Evolutionary conservation across 306 rosid genomes (phyloP).

Genomic region (Pyrus communis): DNA sequence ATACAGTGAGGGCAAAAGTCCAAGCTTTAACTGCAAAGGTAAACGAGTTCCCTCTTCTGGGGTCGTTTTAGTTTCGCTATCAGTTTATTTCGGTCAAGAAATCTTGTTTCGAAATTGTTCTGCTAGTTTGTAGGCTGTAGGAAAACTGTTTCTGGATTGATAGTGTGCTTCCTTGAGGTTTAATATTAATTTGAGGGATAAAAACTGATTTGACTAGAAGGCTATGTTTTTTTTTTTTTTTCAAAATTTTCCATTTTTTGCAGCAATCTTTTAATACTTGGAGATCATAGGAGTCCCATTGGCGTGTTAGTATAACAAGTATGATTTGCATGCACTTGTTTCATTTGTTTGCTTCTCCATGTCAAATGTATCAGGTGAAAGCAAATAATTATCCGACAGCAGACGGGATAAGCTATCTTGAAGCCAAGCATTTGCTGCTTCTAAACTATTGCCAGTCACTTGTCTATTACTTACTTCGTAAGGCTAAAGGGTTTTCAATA

Average conservation of each 20-base stretch:
- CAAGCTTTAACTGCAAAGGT: slow-evolving; percentile 70
- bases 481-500: slow-evolving; percentile 66
- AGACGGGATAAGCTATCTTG: slow-evolving; percentile 83
- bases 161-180: neutral
- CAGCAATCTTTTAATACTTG: neutral
- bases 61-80: neutral
- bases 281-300: neutral
- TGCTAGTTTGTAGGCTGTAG: neutral
- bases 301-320: neutral
- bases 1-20: slow-evolving; percentile 47
- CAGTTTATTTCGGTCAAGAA: neutral
- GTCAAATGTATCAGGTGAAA: slow-evolving; percentile 44
- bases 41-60: neutral
- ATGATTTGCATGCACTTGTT: neutral
- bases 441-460: slow-evolving; percentile 77
- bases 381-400: slow-evolving; percentile 51
- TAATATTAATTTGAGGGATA: neutral
- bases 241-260: neutral
- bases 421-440: slow-evolving; percentile 76
- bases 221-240: neutral
- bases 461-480: slow-evolving; percentile 69
- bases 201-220: neutral
- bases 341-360: neutral
- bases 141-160: neutral
- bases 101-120: neutral